A percentile compares a stretch with the other conserved stretches of the same genome.
Evolutionary conservation across 2,329 filamentous ascomycete species (phyloP).

Genomic region (Penicillium brevicompactum): DNA sequence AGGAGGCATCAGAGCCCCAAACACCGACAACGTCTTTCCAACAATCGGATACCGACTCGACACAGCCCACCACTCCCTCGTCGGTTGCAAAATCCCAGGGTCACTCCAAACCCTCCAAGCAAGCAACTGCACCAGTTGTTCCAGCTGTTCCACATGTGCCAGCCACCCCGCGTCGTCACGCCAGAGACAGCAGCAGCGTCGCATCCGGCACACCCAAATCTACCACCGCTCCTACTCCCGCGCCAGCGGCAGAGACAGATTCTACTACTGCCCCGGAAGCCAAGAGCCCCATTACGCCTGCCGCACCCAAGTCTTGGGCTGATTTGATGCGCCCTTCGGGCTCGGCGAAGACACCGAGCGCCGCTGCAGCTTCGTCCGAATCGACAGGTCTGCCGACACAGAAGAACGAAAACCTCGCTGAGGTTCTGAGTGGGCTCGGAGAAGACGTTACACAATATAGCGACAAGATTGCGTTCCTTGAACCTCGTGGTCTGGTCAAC

Average conservation of each 20-base stretch:
- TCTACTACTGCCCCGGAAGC: constrained; percentile 14
- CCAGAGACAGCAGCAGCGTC: constrained; percentile 38
- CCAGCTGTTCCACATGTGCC: constrained; percentile 46
- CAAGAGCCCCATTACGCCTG: constrained; percentile 44
- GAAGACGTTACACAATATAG: constrained; percentile 60
- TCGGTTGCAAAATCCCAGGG: constrained; percentile 45
- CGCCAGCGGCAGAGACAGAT: neutral
- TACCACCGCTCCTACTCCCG: constrained; percentile 12
- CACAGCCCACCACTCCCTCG: constrained; percentile 59
- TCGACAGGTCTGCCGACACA: constrained; percentile 47
- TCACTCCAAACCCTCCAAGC: constrained; percentile 38
- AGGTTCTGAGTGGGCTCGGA: constrained; percentile 74
- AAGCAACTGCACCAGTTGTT: constrained; percentile 47
- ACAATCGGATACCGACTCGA: constrained; percentile 59
- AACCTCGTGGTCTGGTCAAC: constrained; percentile 91
- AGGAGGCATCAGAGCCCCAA: constrained; percentile 49
- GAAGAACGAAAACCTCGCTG: constrained; percentile 67
- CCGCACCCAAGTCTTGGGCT: constrained; percentile 67
- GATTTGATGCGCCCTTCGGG: constrained; percentile 63
- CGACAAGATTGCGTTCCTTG: constrained; percentile 76
- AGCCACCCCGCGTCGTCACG: constrained; percentile 34
- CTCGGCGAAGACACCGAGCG: constrained; percentile 31
- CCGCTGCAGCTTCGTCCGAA: constrained; percentile 29
- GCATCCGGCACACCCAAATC: constrained; percentile 41
- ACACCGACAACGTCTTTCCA: constrained; percentile 62